Evolutionary conservation across 129 eudicot species (phyloP).

Genomic region (Ambrosia artemisiifolia): DNA sequence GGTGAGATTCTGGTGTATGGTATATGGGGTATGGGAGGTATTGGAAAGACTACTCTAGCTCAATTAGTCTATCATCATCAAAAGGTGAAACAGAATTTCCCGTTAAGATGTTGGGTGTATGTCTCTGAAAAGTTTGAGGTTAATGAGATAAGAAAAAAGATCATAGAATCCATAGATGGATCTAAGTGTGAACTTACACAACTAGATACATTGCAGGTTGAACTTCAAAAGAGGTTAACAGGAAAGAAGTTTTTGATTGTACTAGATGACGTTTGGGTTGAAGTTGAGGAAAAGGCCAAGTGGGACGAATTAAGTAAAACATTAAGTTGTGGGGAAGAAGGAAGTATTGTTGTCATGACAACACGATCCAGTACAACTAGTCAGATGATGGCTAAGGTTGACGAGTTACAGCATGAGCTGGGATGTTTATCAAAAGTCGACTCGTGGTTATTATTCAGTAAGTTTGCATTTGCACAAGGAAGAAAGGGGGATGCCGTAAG

Average conservation of each 20-base stretch:
- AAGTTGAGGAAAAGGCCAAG: constrained; percentile 5
- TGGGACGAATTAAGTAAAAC: constrained; percentile 24
- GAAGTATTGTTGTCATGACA: constrained; percentile 24
- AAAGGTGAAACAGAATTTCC: not conserved
- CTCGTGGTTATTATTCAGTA: constrained; percentile 24
- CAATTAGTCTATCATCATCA: constrained; percentile 8
- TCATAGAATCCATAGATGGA: not conserved
- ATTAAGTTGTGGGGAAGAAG: constrained; percentile 20
- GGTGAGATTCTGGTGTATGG: not conserved
- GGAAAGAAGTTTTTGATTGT: constrained; percentile 29
- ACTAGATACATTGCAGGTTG: not conserved
- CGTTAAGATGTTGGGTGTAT: not conserved
- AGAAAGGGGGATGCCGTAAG: not conserved
- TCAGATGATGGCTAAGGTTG: constrained; percentile 8
- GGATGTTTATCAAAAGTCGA: constrained; percentile 24
- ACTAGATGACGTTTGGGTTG: constrained; percentile 38
- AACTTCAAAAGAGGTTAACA: constrained; percentile 3
- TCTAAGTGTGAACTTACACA: not conserved
- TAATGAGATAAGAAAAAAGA: not conserved
- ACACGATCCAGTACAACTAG: constrained; percentile 16
- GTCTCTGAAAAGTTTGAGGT: not conserved
- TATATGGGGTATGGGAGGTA: constrained; percentile 8
- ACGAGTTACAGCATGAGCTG: constrained; percentile 5
- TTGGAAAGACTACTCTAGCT: constrained; percentile 17
- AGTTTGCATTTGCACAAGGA: constrained; percentile 25